Evolutionary conservation across 768 basidiomycete genomes (phyloP).

Genomic region (Leccinum rimulosum): DNA sequence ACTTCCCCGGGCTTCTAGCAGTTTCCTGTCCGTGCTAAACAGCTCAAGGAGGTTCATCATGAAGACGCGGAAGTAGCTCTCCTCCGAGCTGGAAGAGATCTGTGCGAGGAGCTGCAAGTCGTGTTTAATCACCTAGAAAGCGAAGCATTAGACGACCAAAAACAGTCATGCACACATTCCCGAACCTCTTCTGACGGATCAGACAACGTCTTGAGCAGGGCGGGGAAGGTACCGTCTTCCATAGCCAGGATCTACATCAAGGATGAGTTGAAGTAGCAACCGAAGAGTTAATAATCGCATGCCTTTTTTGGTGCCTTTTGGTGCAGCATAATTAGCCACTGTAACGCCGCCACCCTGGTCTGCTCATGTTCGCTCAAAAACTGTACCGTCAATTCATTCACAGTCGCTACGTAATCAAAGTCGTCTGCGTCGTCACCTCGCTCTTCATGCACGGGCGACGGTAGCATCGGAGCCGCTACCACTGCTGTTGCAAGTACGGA

Average conservation of each 20-base stretch:
- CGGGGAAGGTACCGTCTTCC: conserved; percentile 97
- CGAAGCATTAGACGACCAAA: background rate
- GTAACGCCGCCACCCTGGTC: conserved; percentile 90
- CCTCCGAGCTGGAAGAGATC: conserved; percentile 93
- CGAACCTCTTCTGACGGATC: conserved; percentile 92
- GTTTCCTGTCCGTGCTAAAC: conserved; percentile 89
- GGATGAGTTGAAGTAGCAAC: background rate
- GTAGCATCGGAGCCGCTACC: conserved; percentile 23
- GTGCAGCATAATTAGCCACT: conserved; percentile 98
- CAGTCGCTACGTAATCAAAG: conserved; percentile 91
- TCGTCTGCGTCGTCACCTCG: conserved; percentile 63
- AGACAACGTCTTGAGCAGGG: conserved; percentile 90
- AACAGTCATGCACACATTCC: background rate
- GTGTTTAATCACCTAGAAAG: conserved; percentile 82
- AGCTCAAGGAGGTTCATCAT: conserved; percentile 94
- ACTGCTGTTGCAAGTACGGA: conserved; percentile 28
- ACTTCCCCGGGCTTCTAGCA: conserved; percentile 62
- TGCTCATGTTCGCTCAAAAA: conserved; percentile 97
- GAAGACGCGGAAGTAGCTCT: conserved; percentile 92
- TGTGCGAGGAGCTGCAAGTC: conserved; percentile 95
- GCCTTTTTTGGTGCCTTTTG: conserved; percentile 97
- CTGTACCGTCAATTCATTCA: conserved; percentile 89
- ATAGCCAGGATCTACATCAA: conserved; percentile 77
- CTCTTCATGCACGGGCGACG: conserved; percentile 29
- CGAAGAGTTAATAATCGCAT: background rate